Percentiles rank a stretch among this genome's conserved stretches.
Conservation (phyloP, 202 grass and related monocot genomes). For the Schoenoplectus triqueter region DNA sequence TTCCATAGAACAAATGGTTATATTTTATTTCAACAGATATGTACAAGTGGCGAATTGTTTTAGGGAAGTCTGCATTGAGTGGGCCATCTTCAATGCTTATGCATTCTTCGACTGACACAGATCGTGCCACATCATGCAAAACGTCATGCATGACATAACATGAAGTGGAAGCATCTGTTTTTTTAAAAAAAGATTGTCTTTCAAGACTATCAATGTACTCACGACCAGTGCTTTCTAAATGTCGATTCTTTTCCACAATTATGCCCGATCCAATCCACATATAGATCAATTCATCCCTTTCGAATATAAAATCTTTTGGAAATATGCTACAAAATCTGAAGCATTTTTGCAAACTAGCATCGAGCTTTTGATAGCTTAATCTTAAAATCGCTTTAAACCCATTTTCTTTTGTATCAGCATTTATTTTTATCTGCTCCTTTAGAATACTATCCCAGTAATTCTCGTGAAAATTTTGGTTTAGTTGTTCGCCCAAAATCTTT, state of each 20-base stretch:
- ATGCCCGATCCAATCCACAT: conserved; percentile 49
- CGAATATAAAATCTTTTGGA: conserved; percentile 35
- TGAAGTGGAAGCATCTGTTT: not conserved
- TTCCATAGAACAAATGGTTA: not conserved
- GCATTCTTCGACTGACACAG: conserved; percentile 46
- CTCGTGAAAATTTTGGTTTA: conserved; percentile 25
- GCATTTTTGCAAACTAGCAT: conserved; percentile 46
- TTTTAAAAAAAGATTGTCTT: conserved; percentile 44
- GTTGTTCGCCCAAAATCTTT: conserved; percentile 47
- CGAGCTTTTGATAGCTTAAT: conserved; percentile 52
- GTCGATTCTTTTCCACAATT: conserved; percentile 12
- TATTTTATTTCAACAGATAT: conserved; percentile 12
- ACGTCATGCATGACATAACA: conserved; percentile 39
- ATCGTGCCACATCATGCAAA: conserved; percentile 43
- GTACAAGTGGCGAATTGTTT: conserved; percentile 30
- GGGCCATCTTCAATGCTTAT: conserved; percentile 11
- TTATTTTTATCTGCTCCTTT: conserved; percentile 21
- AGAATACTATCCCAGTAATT: conserved; percentile 38
- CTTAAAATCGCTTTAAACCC: conserved; percentile 38
- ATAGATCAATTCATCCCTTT: conserved; percentile 38
- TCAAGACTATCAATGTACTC: conserved; percentile 39
- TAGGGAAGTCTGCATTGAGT: not conserved
- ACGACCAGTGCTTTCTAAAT: conserved; percentile 28
- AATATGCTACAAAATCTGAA: conserved; percentile 57
- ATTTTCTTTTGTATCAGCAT: conserved; percentile 35